Conservation (phyloP, 805 yeast species). For the Lachancea waltii region DNA sequence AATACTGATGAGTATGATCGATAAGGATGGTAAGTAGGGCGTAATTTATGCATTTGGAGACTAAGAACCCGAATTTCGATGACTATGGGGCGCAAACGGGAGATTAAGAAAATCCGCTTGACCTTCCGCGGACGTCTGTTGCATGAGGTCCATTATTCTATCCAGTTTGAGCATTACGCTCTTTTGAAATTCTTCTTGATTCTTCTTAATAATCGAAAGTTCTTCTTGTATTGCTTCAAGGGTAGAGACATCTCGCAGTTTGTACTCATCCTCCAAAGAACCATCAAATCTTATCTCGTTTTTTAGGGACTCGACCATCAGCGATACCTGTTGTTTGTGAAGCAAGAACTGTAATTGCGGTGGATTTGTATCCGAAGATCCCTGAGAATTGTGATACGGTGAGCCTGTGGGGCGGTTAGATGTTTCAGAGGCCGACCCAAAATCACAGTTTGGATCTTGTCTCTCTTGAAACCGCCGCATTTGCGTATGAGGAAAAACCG, state of each 20-base stretch:
- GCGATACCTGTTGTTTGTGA: not conserved
- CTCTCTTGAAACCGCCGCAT: conserved; percentile 9
- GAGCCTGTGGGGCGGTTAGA: not conserved
- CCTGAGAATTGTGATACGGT: not conserved
- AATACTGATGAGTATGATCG: too few relatives aligned
- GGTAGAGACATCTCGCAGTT: not conserved
- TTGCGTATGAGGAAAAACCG: conserved; percentile 12
- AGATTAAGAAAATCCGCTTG: not conserved
- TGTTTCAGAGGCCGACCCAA: not conserved
- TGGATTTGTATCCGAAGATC: not conserved
- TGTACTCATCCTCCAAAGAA: not conserved
- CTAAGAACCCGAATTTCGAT: conserved; percentile 1
- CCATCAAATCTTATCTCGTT: not conserved
- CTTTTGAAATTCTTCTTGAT: conserved; percentile 12
- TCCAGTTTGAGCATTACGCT: conserved; percentile 13
- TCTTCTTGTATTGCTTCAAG: conserved; percentile 2
- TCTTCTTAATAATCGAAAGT: conserved; percentile 3
- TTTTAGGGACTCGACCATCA: conserved; percentile 1
- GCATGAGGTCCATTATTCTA: conserved; percentile 6
- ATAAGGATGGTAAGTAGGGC: too few relatives aligned
- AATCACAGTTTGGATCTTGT: not conserved
- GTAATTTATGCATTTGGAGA: too few relatives aligned
- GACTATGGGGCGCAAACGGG: not conserved
- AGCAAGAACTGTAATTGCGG: not conserved
- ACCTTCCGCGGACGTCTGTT: not conserved